phyloP scores from a whole-genome alignment of 495 filamentous ascomycete species.

The Trichoderma parareesei region DNA sequence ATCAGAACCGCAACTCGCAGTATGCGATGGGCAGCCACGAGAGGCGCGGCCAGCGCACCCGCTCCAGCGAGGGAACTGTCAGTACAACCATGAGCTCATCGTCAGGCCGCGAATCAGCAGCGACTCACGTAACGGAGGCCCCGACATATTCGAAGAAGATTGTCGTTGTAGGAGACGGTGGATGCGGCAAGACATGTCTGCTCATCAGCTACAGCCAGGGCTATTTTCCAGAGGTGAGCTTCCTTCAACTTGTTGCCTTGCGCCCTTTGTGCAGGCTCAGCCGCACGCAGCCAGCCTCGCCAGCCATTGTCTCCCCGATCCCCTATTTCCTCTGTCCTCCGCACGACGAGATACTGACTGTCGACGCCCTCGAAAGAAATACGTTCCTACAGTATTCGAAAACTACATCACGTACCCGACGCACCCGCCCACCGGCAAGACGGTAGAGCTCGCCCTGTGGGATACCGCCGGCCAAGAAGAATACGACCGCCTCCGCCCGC shows the following conservation, averaged over 20 bases:
- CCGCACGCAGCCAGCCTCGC: no score
- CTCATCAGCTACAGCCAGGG: slow-evolving; percentile 97
- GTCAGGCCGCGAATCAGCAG: slow-evolving; percentile 62
- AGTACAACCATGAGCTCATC: slow-evolving; percentile 61
- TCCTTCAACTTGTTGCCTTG: neutral
- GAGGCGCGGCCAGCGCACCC: slow-evolving; percentile 27
- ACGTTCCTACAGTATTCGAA: slow-evolving; percentile 97
- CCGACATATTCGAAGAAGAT: slow-evolving; percentile 97
- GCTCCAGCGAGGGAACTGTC: slow-evolving; percentile 64
- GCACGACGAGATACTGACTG: slow-evolving; percentile 10
- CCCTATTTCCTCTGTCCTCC: no score
- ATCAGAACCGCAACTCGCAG: slow-evolving; percentile 38
- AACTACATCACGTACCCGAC: slow-evolving; percentile 98
- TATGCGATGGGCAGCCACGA: slow-evolving; percentile 26
- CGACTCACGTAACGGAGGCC: slow-evolving; percentile 78
- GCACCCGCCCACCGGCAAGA: slow-evolving; percentile 81
- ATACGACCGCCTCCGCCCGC: slow-evolving; percentile 89
- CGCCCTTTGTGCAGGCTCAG: no score
- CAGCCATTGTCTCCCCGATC: no score
- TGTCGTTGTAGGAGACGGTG: slow-evolving; percentile 95
- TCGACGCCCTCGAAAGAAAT: slow-evolving; percentile 62
- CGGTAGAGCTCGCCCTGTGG: slow-evolving; percentile 92
- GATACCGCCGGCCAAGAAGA: slow-evolving; percentile 98
- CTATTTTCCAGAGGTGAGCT: slow-evolving; percentile 88
- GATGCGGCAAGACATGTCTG: slow-evolving; percentile 97